Conservation (phyloP, 768 basidiomycete species). For the Suillus variegatus region DNA sequence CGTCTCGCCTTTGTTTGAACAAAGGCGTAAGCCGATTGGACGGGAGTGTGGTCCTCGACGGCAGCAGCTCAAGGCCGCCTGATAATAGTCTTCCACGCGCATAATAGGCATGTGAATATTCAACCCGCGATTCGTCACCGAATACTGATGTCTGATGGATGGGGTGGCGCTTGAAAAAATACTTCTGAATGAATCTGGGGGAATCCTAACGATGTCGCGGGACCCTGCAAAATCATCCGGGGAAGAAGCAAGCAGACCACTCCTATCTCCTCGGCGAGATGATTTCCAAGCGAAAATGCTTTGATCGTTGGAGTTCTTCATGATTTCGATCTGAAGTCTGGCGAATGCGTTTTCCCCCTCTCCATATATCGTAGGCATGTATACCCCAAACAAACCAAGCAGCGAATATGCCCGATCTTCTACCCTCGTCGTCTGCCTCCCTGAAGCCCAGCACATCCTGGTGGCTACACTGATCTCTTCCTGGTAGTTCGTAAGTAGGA, state of each 20-base stretch:
- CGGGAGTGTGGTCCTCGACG: neutral
- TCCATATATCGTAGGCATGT: slow-evolving; percentile 27
- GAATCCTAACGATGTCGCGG: neutral
- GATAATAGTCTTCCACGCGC: neutral
- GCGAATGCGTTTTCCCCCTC: slow-evolving; percentile 25
- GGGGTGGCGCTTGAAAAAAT: neutral
- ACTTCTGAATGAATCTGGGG: neutral
- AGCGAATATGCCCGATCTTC: slow-evolving; percentile 35
- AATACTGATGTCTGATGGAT: neutral
- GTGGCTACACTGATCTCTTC: slow-evolving; percentile 21
- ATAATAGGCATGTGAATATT: neutral
- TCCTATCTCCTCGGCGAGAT: slow-evolving; percentile 6
- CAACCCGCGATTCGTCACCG: neutral
- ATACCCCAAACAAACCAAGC: slow-evolving; percentile 26
- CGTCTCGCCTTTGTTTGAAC: neutral
- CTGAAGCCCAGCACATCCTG: slow-evolving; percentile 29
- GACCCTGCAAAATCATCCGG: slow-evolving; percentile 9
- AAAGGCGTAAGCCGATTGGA: neutral
- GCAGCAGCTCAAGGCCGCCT: neutral
- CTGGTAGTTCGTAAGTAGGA: slow-evolving; percentile 17
- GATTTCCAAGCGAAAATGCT: slow-evolving; percentile 28
- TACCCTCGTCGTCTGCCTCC: slow-evolving; percentile 22
- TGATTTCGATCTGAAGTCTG: slow-evolving; percentile 24
- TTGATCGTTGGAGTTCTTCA: slow-evolving; percentile 23
- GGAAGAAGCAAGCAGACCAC: slow-evolving; percentile 26